A percentile compares a stretch with the other conserved stretches of the same genome.
phyloP scores from a whole-genome alignment of 2,329 filamentous ascomycete species.

The Aspergillus transmontanensis region DNA sequence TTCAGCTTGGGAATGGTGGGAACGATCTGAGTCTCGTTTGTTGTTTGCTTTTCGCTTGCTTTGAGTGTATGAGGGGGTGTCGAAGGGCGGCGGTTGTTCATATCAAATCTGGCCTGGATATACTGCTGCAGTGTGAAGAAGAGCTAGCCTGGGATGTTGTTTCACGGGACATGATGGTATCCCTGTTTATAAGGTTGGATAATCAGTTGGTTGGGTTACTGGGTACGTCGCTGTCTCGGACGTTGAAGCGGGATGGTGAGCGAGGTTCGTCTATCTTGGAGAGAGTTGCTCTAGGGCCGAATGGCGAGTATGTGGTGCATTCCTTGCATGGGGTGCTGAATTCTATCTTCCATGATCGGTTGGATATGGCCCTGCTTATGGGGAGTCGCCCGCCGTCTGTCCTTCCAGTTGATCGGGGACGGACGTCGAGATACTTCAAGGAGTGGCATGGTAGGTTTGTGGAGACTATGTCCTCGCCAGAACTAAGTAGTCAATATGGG shows the following conservation, averaged over 20 bases:
- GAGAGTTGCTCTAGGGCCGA: background rate
- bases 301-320: background rate
- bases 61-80: slow-evolving; percentile 4
- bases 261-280: background rate
- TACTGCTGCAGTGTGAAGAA: background rate
- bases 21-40: background rate
- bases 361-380: background rate
- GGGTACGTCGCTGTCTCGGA: background rate
- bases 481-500: background rate
- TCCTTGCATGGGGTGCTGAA: background rate
- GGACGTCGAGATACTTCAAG: background rate
- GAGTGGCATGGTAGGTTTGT: background rate
- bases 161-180: background rate
- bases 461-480: background rate
- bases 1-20: too few species aligned
- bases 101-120: slow-evolving; percentile 2
- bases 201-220: background rate
- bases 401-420: background rate
- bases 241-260: background rate
- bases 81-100: slow-evolving; percentile 8
- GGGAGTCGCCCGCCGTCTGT: background rate
- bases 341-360: background rate
- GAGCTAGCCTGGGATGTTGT: background rate
- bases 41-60: slow-evolving; percentile 4
- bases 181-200: background rate